These are phyloP conservation scores for Suillus cothurnatus DNA, from an alignment of 768 basidiomycete species.

Conservation along the genomic window DNA sequence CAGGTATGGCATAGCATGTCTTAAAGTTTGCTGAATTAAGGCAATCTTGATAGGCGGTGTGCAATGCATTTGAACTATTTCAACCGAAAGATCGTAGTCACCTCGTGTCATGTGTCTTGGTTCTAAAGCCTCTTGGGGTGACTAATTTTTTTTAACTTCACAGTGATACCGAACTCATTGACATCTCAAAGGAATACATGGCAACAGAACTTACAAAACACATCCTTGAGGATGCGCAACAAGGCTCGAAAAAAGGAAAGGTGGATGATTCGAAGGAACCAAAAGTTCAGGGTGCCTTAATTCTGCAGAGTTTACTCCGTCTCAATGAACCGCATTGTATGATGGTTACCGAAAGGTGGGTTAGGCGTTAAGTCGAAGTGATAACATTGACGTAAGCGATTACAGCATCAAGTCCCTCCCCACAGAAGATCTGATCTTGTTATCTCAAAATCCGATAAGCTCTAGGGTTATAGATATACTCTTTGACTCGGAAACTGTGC, in stretches of 20 bases:
- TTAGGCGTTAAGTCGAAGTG: constrained; percentile 3
- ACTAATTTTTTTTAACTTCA: neutral
- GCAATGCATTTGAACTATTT: constrained; percentile 58
- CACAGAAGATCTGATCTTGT: constrained; percentile 56
- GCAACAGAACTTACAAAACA: constrained; percentile 14
- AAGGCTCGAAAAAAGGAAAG: constrained; percentile 18
- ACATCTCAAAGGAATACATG: constrained; percentile 25
- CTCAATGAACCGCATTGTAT: constrained; percentile 68
- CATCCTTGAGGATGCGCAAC: constrained; percentile 12
- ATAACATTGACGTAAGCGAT: constrained; percentile 11
- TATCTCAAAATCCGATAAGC: constrained; percentile 67
- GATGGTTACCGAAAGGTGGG: constrained; percentile 70
- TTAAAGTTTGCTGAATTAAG: constrained; percentile 12
- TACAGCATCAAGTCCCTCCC: constrained; percentile 60
- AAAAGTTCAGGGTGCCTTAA: constrained; percentile 80
- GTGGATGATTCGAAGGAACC: constrained; percentile 53
- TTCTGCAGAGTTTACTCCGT: constrained; percentile 81
- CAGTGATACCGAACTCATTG: constrained; percentile 23
- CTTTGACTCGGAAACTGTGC: constrained; percentile 67
- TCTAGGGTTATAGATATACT: constrained; percentile 81
- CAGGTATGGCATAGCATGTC: constrained; percentile 48
- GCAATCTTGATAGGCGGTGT: constrained; percentile 50
- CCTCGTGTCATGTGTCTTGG: constrained; percentile 70
- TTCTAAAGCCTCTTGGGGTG: constrained; percentile 51
- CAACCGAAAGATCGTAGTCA: constrained; percentile 48